Evolutionary conservation across 2,329 filamentous ascomycete species (phyloP), one percentile per base, ranked within the genome.

Genomic region (Ceratocystiopsis brevicomis): DNA sequence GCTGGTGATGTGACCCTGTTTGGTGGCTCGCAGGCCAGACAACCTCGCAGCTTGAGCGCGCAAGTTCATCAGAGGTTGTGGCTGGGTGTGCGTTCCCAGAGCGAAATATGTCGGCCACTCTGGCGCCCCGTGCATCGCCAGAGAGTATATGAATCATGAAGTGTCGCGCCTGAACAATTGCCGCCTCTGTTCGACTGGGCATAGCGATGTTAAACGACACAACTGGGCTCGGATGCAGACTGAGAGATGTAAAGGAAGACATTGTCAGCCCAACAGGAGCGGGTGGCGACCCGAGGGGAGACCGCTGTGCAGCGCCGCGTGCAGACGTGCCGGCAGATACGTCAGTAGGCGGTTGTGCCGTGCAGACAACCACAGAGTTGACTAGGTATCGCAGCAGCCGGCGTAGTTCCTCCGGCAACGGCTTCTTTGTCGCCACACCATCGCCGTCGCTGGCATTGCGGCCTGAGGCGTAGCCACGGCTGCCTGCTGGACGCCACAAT

Each of bases 141-240:
- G 61, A 56, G 1, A 76, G 62, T 6, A 76, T 53, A 47, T 76
- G 72, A 14, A 75, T 61, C 45, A 73, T 73, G 53, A 76, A 75
- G 14, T 51, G 52, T 1, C 62, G 50, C 38, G 45, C n/a, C 59
- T 64, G 14, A 52, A 53, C 47, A 18, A 76, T 62, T 10, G 71
- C 70, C 45, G 69, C 62, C 19, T 71, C 59, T 13, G 71, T 75
- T 13, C 67, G 64, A 53, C 69, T 73, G 17, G 71, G 71, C 25
- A 66, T 61, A 19, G 64, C 63, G 40, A 76, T 62, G 57, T 76
- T 76, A 60, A 76, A 75, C 0, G 65, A 67, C 8, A 76, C 56
- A 12, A 69, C 58, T 1, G 71, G 70, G 21, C 57, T 61, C 0
- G 71, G 70, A n/a, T 53, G 50, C 16, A 75, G 60, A 15, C 67